These are phyloP conservation scores for Capsicum rhomboideum DNA, from an alignment of 257 asterid species.

Conservation along the genomic window DNA sequence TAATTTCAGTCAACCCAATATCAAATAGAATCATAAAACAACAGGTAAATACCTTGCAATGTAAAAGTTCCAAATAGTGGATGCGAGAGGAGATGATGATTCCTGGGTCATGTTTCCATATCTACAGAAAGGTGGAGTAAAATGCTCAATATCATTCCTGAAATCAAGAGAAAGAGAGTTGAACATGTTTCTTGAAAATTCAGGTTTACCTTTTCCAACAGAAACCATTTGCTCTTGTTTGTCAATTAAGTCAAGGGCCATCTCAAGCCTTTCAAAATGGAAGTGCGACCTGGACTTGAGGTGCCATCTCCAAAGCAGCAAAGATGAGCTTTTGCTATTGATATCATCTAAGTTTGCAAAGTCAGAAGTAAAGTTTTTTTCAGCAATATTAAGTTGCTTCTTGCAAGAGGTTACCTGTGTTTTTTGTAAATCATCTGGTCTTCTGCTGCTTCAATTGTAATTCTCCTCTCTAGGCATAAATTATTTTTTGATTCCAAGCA, in stretches of 20 bases:
- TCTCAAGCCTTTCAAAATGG: conserved; percentile 71
- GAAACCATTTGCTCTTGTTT: conserved; percentile 39
- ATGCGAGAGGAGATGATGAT: conserved; percentile 39
- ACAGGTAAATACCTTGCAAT: conserved; percentile 40
- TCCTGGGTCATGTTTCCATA: conserved; percentile 24
- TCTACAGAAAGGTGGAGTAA: background rate
- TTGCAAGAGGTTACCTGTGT: conserved; percentile 71
- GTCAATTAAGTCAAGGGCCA: conserved; percentile 76
- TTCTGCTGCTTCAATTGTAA: conserved; percentile 73
- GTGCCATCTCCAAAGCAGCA: conserved; percentile 70
- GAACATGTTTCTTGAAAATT: conserved; percentile 1
- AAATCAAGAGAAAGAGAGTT: too few species aligned
- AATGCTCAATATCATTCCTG: conserved; percentile 10
- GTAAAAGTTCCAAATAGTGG: conserved; percentile 66
- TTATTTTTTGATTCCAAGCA: conserved; percentile 46
- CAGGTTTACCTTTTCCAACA: conserved; percentile 32
- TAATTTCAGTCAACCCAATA: background rate
- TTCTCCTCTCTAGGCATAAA: conserved; percentile 74
- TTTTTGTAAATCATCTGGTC: conserved; percentile 70
- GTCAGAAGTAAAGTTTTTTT: conserved; percentile 38
- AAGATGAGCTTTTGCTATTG: conserved; percentile 22
- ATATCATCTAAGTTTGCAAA: conserved; percentile 14
- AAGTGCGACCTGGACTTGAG: conserved; percentile 58
- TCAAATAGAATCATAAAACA: background rate
- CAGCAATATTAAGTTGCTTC: too few species aligned